Base-by-base conservation (phyloP, 2,329 filamentous ascomycete genomes). In the Clonostachys rosea region DNA sequence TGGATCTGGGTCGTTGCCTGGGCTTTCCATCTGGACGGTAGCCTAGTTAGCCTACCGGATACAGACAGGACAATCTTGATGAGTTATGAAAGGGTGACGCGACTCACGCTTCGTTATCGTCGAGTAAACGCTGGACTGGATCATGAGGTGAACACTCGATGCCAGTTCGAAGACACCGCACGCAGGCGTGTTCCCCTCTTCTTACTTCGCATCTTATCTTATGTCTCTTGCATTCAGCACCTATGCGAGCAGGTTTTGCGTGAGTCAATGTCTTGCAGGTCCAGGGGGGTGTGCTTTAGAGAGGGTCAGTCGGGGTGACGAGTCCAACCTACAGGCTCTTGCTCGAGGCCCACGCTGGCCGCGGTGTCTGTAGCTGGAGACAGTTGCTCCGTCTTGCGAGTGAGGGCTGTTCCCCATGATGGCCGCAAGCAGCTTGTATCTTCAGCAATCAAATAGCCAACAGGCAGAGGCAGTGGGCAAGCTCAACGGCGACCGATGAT, bases 161-260 rank as follows among this genome's bases (percentile, higher is more conserved):
- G 40, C 52, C 50, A 12, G 24, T 44, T 6, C 47, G 48, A 34
- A 54, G 18, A 43, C 52, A 54, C 13, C 47, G 43, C 14, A 39
- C 46, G 39, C 50, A 54, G 9, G 43, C 30, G 9, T 35, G 40
- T 30, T 42, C 39, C 6, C 46, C 49, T 3, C 45, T 47, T 14
- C 46, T 37, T 16, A 51, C 36, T 10, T 47, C 44, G 34, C 49
- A 51, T 40, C 51, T 47, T 40, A 52, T 50, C 48, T 54, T 52
- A 37, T 52, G 48, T 33, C 47, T 49, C 37, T 54, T 54, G 20
- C 52, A 54, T 34, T 52, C 52, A 6, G 49, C 40, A 34, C 52
- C 52, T 54, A 34, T 18, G 13, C 11, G 18, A 36, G 43, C 12
- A n/a, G 34, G 42, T 16, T 16, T 43, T 14, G 13, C 42, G 24